These are phyloP conservation scores for Ramaria sp. DNA, from an alignment of 768 basidiomycete species.

Conservation along the genomic window DNA sequence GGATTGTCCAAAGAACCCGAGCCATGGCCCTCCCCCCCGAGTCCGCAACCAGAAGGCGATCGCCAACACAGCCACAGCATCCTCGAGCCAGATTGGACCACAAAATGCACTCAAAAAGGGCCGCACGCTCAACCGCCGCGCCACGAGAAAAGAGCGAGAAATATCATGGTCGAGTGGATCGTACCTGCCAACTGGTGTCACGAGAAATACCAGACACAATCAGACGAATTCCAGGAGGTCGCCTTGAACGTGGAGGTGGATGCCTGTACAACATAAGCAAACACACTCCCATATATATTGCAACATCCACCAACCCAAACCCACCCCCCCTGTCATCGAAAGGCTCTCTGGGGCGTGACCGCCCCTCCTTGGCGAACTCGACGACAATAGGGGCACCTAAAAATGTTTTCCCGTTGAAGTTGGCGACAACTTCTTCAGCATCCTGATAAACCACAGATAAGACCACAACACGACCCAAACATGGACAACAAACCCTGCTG, in stretches of 20 bases:
- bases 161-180: constrained; percentile 25
- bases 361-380: constrained; percentile 90
- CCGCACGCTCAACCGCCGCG: constrained; percentile 14
- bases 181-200: constrained; percentile 99
- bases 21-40: neutral
- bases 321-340: constrained; percentile 43
- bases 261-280: constrained; percentile 10
- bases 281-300: constrained; percentile 8
- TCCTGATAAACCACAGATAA: constrained; percentile 40
- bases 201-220: constrained; percentile 83
- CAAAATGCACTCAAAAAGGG: neutral
- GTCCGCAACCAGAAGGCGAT: neutral
- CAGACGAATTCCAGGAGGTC: constrained; percentile 75
- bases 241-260: constrained; percentile 52
- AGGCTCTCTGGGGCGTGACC: constrained; percentile 60
- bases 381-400: constrained; percentile 93
- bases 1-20: neutral
- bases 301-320: constrained; percentile 36
- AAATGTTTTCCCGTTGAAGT: constrained; percentile 82
- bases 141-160: constrained; percentile 15
- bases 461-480: neutral
- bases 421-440: constrained; percentile 84
- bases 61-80: neutral
- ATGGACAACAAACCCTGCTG: constrained; percentile 40
- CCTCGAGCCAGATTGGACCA: constrained; percentile 2